Base-by-base conservation (phyloP, 345 rosid genomes). In the Salix arbutifolia region DNA sequence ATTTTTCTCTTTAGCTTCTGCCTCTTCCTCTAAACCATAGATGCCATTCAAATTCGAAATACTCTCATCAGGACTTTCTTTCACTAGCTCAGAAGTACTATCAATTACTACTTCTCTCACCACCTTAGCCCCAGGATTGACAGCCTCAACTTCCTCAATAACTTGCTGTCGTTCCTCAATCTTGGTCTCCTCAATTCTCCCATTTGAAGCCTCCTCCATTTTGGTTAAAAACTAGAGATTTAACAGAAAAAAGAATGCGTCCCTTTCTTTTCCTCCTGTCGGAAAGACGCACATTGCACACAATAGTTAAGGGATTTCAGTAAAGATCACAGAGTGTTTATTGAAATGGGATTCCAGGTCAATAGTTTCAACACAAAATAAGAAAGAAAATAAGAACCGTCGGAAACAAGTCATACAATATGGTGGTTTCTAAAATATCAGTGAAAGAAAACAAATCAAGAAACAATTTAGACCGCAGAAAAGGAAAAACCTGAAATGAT, bases 171-270 rank as follows among this genome's bases (percentile, higher is more conserved):
- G 33, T 77, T 75, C 78, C n/a, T 38, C 79, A n/a, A 48, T 77
- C 76, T 30, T 73, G 67, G 74, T 44, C 77, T 72, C 78, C 77
- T 74, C 78, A 44, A 65, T 8, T 35, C 67, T 72, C 69, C 78
- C 79, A 13, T 80, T 80, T 21, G 83, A 72, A 53, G 67, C 19
- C 28, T 52, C 83, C 70, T 84, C 89, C 87, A 82, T 69, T 50
- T 66, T 52, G 26, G 69, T 61, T 17, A 48, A 52, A 75, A 31
- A 69, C 19, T 28, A 40, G 42, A 28, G 26, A 71, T 62, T 30
- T 14, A 64, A 56, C 50, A 76, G 71, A 31, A 42, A 67, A 65
- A 30, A 37, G 13, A 38, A 2, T 0, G 2, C 37, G 40, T 64
- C 42, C 28, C 65, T 48, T 18, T 58, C 62, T 50, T 10, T 67